phyloP scores from a whole-genome alignment of 345 rosid genomes.

The Populus pruinosa region DNA sequence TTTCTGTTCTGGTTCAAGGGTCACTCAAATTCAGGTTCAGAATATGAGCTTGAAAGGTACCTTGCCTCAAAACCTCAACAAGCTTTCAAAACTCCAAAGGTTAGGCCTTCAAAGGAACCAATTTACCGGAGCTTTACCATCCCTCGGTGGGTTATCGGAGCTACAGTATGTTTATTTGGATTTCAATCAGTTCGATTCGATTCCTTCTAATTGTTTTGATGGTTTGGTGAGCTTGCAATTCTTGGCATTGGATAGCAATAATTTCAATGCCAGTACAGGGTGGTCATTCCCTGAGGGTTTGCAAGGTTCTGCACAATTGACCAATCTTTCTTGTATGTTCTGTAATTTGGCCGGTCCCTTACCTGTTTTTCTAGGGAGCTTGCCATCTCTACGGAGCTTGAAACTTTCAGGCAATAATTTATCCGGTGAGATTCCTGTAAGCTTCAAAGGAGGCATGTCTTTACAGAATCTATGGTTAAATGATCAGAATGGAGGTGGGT shows the following conservation, averaged over 20 bases:
- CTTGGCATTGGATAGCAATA: conserved; percentile 59
- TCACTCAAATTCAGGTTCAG: conserved; percentile 64
- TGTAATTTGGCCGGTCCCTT: conserved; percentile 65
- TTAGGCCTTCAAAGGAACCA: conserved; percentile 62
- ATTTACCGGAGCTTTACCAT: conserved; percentile 57
- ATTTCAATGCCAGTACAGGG: conserved; percentile 51
- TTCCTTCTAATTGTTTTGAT: conserved; percentile 56
- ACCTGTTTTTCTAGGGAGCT: conserved; percentile 60
- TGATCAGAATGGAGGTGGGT: conserved; percentile 47
- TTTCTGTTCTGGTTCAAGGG: conserved; percentile 42
- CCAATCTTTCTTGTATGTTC: conserved; percentile 52
- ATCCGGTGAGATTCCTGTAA: conserved; percentile 53
- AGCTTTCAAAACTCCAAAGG: conserved; percentile 45
- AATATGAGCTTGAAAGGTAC: conserved; percentile 54
- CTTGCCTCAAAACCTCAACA: conserved; percentile 58
- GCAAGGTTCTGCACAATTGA: conserved; percentile 49
- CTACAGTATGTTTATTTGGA: conserved; percentile 52
- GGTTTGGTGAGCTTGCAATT: conserved; percentile 46
- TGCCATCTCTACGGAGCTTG: conserved; percentile 50
- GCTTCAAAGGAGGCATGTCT: conserved; percentile 35
- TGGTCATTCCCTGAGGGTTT: conserved; percentile 60
- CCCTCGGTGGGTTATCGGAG: conserved; percentile 49
- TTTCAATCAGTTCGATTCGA: conserved; percentile 53
- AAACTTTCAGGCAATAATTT: conserved; percentile 48
- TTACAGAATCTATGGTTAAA: conserved; percentile 63